These are phyloP conservation scores for Collariella sp. DNA, from an alignment of 495 filamentous ascomycete species.

Conservation along the genomic window DNA sequence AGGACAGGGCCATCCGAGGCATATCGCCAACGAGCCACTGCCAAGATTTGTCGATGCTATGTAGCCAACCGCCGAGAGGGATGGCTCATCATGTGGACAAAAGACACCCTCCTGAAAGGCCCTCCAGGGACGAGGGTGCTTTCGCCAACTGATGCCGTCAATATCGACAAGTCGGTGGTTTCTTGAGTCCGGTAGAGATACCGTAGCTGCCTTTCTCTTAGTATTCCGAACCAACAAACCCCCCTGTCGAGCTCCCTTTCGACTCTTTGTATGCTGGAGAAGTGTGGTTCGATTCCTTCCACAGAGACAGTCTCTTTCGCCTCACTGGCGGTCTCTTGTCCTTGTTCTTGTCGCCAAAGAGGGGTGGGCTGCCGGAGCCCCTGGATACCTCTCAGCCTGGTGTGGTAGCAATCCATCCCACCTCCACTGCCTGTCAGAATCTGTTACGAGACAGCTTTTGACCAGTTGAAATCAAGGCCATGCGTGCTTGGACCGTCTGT, in stretches of 20 bases:
- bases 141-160: conserved; percentile 11
- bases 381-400: neutral
- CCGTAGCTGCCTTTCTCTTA: too few relatives aligned
- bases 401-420: too few relatives aligned
- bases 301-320: too few relatives aligned
- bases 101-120: neutral
- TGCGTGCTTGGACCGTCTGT: conserved; percentile 21
- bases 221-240: too few relatives aligned
- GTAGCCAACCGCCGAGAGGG: neutral
- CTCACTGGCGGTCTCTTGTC: too few relatives aligned
- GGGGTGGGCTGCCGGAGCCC: too few relatives aligned
- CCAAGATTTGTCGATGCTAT: neutral
- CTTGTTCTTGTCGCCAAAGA: too few relatives aligned
- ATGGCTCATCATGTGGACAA: conserved; percentile 18
- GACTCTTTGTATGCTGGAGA: too few relatives aligned
- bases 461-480: conserved; percentile 26
- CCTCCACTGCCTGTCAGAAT: conserved; percentile 11
- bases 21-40: neutral
- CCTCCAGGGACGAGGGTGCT: neutral
- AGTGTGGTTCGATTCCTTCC: too few relatives aligned
- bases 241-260: too few relatives aligned
- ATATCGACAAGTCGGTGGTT: conserved; percentile 4
- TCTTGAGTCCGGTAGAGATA: too few relatives aligned
- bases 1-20: neutral
- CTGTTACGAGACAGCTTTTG: neutral